phyloP scores from a whole-genome alignment of 371 early-diverging fungal species.

The Blakeslea trispora region DNA sequence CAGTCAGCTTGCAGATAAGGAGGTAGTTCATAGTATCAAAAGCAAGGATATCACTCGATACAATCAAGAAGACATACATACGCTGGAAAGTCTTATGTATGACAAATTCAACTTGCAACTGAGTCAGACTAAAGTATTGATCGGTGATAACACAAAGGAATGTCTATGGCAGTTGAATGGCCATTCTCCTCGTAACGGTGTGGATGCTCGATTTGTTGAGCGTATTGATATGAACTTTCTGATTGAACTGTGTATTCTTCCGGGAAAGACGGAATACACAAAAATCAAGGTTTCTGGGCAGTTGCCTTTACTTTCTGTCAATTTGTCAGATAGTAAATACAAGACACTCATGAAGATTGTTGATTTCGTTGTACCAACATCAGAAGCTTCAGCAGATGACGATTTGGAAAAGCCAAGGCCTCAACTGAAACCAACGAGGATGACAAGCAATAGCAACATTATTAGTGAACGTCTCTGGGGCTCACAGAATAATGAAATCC shows the following conservation, averaged over 20 bases:
- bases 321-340: constrained; percentile 84
- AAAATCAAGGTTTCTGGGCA: constrained; percentile 71
- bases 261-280: constrained; percentile 66
- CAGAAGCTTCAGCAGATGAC: constrained; percentile 22
- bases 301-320: constrained; percentile 74
- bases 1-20: constrained; percentile 68
- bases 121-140: constrained; percentile 65
- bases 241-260: constrained; percentile 75
- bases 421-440: background rate
- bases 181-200: constrained; percentile 16
- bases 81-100: constrained; percentile 73
- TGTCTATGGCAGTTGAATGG: constrained; percentile 69
- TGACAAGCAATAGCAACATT: constrained; percentile 14
- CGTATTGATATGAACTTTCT: constrained; percentile 71
- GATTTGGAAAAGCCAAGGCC: background rate
- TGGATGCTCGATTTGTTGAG: constrained; percentile 66
- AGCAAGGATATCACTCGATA: constrained; percentile 51
- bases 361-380: constrained; percentile 57
- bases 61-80: constrained; percentile 54
- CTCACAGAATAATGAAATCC: constrained; percentile 9
- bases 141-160: constrained; percentile 59
- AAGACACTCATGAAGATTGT: constrained; percentile 75
- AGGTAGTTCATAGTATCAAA: constrained; percentile 59
- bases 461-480: constrained; percentile 30
- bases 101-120: constrained; percentile 78